These are phyloP conservation scores for Epichloe coenophiala DNA, from an alignment of 2,329 filamentous ascomycete genomes.

Conservation along the genomic window DNA sequence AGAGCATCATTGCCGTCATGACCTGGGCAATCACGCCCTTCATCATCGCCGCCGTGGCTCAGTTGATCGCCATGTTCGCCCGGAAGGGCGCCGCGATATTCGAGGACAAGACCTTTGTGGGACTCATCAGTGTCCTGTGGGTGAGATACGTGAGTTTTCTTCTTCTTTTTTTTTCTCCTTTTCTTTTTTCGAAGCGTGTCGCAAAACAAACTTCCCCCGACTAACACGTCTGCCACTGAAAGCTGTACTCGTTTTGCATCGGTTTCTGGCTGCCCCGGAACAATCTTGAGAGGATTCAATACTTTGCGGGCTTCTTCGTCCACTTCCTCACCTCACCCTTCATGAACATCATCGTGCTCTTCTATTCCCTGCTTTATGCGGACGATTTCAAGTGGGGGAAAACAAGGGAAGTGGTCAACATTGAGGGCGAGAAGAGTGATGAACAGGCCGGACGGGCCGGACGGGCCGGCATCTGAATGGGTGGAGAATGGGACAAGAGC, in stretches of 20 bases:
- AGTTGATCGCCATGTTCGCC: slow-evolving; percentile 22
- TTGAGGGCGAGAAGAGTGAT: background rate
- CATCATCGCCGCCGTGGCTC: slow-evolving; percentile 26
- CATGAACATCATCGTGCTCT: slow-evolving; percentile 28
- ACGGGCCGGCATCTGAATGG: background rate
- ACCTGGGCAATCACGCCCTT: slow-evolving; percentile 33
- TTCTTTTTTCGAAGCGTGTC: background rate
- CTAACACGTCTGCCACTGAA: background rate
- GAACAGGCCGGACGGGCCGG: background rate
- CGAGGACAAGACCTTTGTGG: slow-evolving; percentile 21
- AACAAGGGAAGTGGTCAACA: slow-evolving; percentile 22
- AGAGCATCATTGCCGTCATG: slow-evolving; percentile 30
- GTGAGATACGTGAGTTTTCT: slow-evolving; percentile 26
- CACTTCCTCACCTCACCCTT: slow-evolving; percentile 26
- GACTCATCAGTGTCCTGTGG: slow-evolving; percentile 23
- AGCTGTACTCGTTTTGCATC: slow-evolving; percentile 28
- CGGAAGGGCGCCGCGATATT: slow-evolving; percentile 20
- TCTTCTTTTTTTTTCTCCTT: background rate
- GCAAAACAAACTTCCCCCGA: background rate
- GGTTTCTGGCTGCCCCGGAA: slow-evolving; percentile 28
- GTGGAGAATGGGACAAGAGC: too few relatives aligned
- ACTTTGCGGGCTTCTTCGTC: slow-evolving; percentile 25
- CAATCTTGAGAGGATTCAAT: slow-evolving; percentile 23
- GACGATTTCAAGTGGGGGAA: slow-evolving; percentile 36
- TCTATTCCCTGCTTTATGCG: slow-evolving; percentile 27